Base-by-base conservation (phyloP, 352 stramenopile genomes). In the Salisapilia sapeloensis region DNA sequence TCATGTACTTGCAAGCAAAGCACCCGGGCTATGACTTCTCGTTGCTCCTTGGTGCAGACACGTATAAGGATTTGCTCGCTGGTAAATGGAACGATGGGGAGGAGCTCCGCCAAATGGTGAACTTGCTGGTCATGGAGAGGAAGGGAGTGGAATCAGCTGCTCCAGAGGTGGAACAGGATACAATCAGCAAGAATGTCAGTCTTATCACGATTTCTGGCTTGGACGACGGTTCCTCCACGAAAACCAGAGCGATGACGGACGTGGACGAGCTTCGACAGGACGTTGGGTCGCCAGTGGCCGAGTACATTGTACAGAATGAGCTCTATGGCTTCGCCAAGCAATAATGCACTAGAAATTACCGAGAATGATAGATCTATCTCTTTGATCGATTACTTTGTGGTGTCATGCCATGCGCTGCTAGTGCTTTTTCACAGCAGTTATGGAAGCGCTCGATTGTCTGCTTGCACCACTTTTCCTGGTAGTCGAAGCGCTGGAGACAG, bases 11-110 rank as follows among this genome's bases (percentile, higher is more conserved):
- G 19, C 34, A 39, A 9, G 34, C 55, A 10, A 49, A 55, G 28
- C 35, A 78, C 24, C 53, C 50, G 19, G 40, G 84, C 33, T 53
- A 51, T 15, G 46, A 29, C 19, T 92, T 90, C 19, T 67, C 69
- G 33, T 61, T 86, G 55, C 47, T 92, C 15, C 35, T 92, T 4
- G 79, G 78, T 4, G 74, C 53, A 4, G 79, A 93, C 46, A 90
- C 79, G 32, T 92, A 78, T 50, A 54, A 56, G 5, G 79, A 93
- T 44, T 44, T 93, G 32, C 35, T 70, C 24, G 52, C 58, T 16
- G 74, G 72, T 26, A 93, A 93, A 48, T 93, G 79, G 79, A 93
- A 93, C 39, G 46, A 58, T 19, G 75, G 66, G 2, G 55, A 89
- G 12, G 59, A 83, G 40, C 55, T 92, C 1, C 53, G 77, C 50